Conservation (phyloP, 345 rosid species). For the Eucalyptus regnans region DNA sequence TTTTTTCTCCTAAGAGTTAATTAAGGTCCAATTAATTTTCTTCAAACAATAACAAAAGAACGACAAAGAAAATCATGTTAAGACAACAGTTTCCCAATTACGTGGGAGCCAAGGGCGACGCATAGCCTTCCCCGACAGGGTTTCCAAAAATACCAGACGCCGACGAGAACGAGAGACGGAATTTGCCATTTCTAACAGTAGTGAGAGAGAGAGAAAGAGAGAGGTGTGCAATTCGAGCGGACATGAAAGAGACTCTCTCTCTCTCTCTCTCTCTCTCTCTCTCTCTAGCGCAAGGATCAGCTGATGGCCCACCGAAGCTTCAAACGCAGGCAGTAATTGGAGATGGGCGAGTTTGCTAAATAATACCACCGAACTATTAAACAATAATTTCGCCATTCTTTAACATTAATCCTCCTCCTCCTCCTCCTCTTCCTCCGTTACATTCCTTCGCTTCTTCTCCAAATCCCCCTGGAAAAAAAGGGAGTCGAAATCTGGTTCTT, state of each 20-base stretch:
- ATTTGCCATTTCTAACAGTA: not conserved
- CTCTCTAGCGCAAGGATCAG: not conserved
- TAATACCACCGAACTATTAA: not conserved
- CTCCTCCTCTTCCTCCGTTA: not conserved
- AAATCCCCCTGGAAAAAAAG: not conserved
- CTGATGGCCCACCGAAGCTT: not conserved
- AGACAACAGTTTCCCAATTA: not conserved
- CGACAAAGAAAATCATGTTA: not conserved
- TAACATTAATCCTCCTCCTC: not conserved
- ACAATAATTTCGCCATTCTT: not conserved
- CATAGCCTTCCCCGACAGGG: not conserved
- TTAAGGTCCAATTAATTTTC: not conserved
- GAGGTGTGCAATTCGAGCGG: not conserved
- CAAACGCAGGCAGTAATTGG: not conserved
- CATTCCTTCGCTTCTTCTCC: not conserved
- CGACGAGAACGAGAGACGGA: not conserved
- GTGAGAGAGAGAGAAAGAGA: not conserved
- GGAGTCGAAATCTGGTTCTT: not conserved
- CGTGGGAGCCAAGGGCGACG: not conserved
- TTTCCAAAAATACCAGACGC: not conserved
- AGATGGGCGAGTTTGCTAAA: not conserved
- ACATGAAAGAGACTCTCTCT: not conserved
- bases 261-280: not conserved
- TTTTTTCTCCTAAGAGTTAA: not conserved
- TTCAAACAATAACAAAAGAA: not conserved